Base-by-base conservation (phyloP, 23 red algal genomes). In the Gracilariopsis chorda region DNA sequence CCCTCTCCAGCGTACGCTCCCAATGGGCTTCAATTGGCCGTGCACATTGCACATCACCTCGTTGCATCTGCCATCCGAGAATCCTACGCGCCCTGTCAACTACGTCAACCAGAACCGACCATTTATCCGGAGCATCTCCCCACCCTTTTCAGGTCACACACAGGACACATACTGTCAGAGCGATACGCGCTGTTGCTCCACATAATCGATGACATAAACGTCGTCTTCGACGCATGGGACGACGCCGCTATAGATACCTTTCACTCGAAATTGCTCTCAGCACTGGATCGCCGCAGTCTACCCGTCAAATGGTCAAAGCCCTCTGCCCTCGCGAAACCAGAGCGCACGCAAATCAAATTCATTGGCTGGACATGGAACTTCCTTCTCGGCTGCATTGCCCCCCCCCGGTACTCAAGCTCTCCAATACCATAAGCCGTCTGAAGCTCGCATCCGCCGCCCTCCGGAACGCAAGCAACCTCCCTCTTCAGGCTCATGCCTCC, bases 1-100 rank as follows among this genome's bases (percentile, higher is more conserved):
- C 2, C 76, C 76, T 1, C 25, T 57, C 2, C 76, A 80, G 33
- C 13, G 47, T 3, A 80, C 51, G 20, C 28, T 59, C 2, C 51
- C 76, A 2, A 80, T 80, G 76, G 76, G 76, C 4, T 80, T 80
- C 7, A 80, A 80, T 35, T 44, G 76, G 76, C 27, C 2, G 76
- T 80, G 10, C 49, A 80, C 32, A 80, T 80, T 34, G 48, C 76
- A 33, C 76, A 80, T 51, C n/a, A 59, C 16, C 49, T 80, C 28
- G 76, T 52, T 3, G 20, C 43, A 7, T 80, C 76, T 1, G 33
- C 34, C 2, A 8, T 80, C 2, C 5, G 19, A 20, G 47, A 80
- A 8, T 21, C 76, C 19, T 80, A 57, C 61, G 11, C 49, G 49
- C 13, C 13, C n/a, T n/a, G n/a, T n/a, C 23, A 30, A 3, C 3